Evolutionary conservation across 371 early-diverging fungal species (phyloP), one percentile per base, ranked within the genome.

Genomic region (Lichtheimia hyalospora): DNA sequence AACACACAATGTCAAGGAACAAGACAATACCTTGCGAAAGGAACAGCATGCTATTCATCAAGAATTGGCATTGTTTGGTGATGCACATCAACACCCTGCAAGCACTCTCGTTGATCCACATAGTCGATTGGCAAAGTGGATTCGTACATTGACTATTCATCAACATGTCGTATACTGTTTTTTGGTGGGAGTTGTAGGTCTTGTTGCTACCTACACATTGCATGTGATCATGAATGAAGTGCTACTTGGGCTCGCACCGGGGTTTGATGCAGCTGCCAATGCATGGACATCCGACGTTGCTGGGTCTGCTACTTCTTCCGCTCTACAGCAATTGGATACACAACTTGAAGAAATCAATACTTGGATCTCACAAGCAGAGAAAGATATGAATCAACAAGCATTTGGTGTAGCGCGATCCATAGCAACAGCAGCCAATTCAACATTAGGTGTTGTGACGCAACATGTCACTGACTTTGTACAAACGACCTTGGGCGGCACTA

Each of bases 111-210:
- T 20, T 5, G 20, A 46, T 5, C 28, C 23, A 6, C 18, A 34
- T 28, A 28, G 40, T 27, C 20, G 20, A 14, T 40, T 10, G 14
- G 5, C 12, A 53, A 39, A 66, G 42, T 49, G 70, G n/a, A 3
- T 73, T 4, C 41, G 48, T 24, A 67, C 66, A 23, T 50, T 79
- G 41, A 57, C 64, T 8, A 34, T 34, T 0, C 71, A 75, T 13
- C 81, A 69, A 4, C 49, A 63, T 3, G 57, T 53, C 2, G 5
- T 68, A 1, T 73, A 70, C 42, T 77, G 77, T 28, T 63, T 77
- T 8, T 8, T 60, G 2, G 48, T 70, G 0, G 73, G 71, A 13
- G n/a, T 64, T 12, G 27, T 49, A 2, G 81, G 81, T 57, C 13
- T 64, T 16, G 5, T 50, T n/a, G 20, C 42, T n/a, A 27, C 49